A percentile compares a stretch with the other conserved stretches of the same genome.
These are phyloP conservation scores for Allium cepa DNA, from an alignment of 106 monocot species.

Conservation along the genomic window DNA sequence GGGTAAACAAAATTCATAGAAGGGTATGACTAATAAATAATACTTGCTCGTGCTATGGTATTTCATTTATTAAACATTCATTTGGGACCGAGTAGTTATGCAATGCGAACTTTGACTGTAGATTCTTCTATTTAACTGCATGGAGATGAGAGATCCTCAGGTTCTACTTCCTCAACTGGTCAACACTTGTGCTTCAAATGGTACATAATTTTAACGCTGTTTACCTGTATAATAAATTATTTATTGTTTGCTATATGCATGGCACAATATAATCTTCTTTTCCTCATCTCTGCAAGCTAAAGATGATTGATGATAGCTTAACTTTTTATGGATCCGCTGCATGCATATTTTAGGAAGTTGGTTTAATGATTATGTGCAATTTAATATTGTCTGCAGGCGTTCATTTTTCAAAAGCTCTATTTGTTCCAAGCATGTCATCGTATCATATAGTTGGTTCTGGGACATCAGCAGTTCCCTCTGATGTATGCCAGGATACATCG, in stretches of 20 bases:
- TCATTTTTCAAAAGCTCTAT: conserved; percentile 71
- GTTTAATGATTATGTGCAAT: too few relatives aligned
- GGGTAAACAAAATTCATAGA: conserved; percentile 23
- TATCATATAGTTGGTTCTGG: conserved; percentile 46
- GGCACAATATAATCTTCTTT: too few relatives aligned
- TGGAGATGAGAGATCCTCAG: conserved; percentile 80
- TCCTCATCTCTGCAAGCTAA: too few relatives aligned
- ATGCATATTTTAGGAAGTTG: too few relatives aligned
- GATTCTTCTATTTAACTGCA: conserved; percentile 97
- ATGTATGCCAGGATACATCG: conserved; percentile 38
- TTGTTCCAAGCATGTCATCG: conserved; percentile 61
- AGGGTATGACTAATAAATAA: conserved; percentile 20
- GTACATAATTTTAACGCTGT: conserved; percentile 23
- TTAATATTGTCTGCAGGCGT: conserved; percentile 32
- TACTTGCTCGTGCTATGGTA: too few relatives aligned
- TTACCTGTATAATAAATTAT: background rate
- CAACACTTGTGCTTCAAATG: conserved; percentile 43
- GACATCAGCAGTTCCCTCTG: conserved; percentile 26
- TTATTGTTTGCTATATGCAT: too few relatives aligned
- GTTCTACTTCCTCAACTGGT: conserved; percentile 62
- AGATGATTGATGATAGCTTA: too few relatives aligned
- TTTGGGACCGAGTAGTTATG: background rate
- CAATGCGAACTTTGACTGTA: conserved; percentile 14
- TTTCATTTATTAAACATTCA: too few relatives aligned
- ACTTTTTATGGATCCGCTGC: too few relatives aligned